phyloP scores from a whole-genome alignment of 1,284 basidiomycete species.

The Mrakiaceae sp. region DNA sequence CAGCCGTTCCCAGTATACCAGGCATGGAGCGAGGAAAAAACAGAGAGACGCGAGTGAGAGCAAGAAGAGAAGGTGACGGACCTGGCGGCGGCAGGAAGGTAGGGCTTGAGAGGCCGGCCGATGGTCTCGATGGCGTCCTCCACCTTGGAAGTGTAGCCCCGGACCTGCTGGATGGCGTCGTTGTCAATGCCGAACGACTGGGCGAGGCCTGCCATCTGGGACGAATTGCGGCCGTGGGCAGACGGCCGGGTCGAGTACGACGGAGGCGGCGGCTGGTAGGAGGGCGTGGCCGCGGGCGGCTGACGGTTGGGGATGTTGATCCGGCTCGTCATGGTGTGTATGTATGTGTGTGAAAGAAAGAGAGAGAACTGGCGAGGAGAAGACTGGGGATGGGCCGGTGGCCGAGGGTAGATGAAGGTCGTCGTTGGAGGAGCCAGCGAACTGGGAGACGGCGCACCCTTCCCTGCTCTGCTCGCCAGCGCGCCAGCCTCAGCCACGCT shows the following conservation, averaged over 20 bases:
- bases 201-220: constrained; percentile 12
- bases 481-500: no score
- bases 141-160: constrained; percentile 60
- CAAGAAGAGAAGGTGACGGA: neutral
- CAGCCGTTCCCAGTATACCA: no score
- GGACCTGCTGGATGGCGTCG: constrained; percentile 71
- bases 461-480: no score
- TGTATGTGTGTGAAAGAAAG: neutral
- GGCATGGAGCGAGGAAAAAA: neutral
- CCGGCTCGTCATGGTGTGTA: constrained; percentile 12
- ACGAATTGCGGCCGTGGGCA: constrained; percentile 6
- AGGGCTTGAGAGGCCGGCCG: constrained; percentile 71
- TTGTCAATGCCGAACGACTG: constrained; percentile 41
- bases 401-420: no score
- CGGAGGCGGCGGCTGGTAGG: neutral
- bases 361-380: neutral
- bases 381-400: no score
- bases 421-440: no score
- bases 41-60: neutral
- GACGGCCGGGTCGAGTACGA: constrained; percentile 3
- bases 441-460: no score
- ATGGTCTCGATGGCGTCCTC: constrained; percentile 90
- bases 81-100: constrained; percentile 78
- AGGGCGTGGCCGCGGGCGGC: neutral
- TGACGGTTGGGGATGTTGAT: constrained; percentile 14